Conservation (phyloP, 257 asterid genomes). For the Fraxinus quadrangulata region DNA sequence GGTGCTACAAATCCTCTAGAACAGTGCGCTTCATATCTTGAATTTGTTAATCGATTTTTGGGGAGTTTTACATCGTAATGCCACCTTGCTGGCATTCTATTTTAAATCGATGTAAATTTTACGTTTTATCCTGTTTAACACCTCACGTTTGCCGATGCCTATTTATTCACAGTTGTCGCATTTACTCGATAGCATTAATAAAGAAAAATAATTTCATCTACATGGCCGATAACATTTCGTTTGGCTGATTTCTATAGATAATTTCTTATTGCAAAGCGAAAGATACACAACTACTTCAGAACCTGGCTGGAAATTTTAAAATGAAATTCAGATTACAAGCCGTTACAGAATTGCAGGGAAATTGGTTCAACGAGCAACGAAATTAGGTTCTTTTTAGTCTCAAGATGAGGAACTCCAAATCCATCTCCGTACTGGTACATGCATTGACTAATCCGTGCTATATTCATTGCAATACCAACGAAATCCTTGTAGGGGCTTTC, state of each 20-base stretch:
- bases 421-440: conserved; percentile 56
- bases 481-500: conserved; percentile 30
- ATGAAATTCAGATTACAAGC: too few species aligned
- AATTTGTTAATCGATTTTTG: too few species aligned
- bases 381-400: conserved; percentile 39
- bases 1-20: too few species aligned
- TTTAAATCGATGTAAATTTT: background rate
- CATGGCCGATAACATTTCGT: too few species aligned
- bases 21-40: too few species aligned
- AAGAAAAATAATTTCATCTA: background rate
- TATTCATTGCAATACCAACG: conserved; percentile 37
- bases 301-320: too few species aligned
- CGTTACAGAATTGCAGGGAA: background rate
- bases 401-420: conserved; percentile 39
- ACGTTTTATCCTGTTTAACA: background rate
- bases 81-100: background rate
- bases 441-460: conserved; percentile 45
- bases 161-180: too few species aligned
- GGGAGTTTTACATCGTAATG: background rate
- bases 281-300: too few species aligned
- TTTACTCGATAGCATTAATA: background rate
- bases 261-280: background rate
- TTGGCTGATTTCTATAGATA: too few species aligned
- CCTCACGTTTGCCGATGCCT: background rate
- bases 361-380: conserved; percentile 41